phyloP scores from a whole-genome alignment of 495 filamentous ascomycete species.

The Penicillium lividum region DNA sequence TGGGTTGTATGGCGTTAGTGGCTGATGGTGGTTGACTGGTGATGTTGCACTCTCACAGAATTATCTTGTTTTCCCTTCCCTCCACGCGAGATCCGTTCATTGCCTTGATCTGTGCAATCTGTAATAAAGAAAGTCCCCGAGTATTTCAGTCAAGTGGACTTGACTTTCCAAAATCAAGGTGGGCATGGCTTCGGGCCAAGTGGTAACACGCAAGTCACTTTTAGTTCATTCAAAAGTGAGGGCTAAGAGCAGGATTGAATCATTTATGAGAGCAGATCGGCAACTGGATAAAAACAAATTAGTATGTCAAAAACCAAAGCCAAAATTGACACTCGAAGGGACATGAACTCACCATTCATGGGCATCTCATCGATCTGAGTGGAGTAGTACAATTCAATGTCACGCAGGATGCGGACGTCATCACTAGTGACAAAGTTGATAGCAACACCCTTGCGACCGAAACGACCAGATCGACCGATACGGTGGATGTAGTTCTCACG shows the following conservation, averaged over 20 bases:
- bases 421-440: constrained; percentile 99
- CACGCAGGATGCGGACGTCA: constrained; percentile 94
- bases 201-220: constrained; percentile 10
- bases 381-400: constrained; percentile 96
- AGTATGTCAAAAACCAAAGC: constrained; percentile 2
- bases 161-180: neutral
- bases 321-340: neutral
- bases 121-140: neutral
- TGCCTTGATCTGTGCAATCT: constrained; percentile 9
- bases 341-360: constrained; percentile 69
- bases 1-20: constrained; percentile 6
- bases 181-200: neutral
- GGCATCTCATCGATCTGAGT: constrained; percentile 99
- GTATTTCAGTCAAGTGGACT: neutral
- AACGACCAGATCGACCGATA: constrained; percentile 93
- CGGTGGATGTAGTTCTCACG: constrained; percentile 99
- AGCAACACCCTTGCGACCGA: constrained; percentile 97
- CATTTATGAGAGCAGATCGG: constrained; percentile 48
- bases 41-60: constrained; percentile 22
- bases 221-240: constrained; percentile 13
- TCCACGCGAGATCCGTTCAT: constrained; percentile 32
- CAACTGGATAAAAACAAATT: constrained; percentile 33
- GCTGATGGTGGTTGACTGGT: too few species aligned
- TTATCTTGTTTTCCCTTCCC: constrained; percentile 37
- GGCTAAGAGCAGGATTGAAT: constrained; percentile 2